phyloP scores from a whole-genome alignment of 371 early-diverging fungal species.

The Pancytospora epiphaga region DNA sequence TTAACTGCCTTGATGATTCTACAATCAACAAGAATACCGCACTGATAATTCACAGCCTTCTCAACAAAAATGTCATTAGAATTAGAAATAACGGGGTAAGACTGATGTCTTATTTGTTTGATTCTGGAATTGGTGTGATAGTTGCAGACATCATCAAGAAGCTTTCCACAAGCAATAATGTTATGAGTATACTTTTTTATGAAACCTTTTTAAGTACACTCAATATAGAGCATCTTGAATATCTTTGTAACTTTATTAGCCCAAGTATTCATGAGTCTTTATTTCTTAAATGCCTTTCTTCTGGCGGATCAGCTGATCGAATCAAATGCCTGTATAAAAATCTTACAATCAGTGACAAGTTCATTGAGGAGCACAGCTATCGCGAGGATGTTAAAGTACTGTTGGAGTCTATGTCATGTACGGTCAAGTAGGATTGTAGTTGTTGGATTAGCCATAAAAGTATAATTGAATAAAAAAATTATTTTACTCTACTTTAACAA shows the following conservation, averaged over 20 bases:
- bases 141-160: conserved; percentile 8
- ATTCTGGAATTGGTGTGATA: conserved; percentile 32
- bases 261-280: conserved; percentile 14
- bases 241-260: conserved; percentile 1
- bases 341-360: conserved; percentile 19
- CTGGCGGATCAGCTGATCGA: neutral
- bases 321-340: conserved; percentile 4
- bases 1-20: conserved; percentile 26
- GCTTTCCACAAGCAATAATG: conserved; percentile 34
- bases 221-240: neutral
- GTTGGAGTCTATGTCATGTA: no score
- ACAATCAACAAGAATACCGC: conserved; percentile 36
- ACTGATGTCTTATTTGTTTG: conserved; percentile 13
- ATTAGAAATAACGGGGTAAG: conserved; percentile 22
- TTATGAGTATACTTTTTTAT: conserved; percentile 37
- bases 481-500: no score
- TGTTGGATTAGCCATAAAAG: no score
- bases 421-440: no score
- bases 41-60: conserved; percentile 31
- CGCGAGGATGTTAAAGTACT: neutral
- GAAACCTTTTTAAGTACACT: conserved; percentile 17
- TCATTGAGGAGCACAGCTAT: conserved; percentile 3
- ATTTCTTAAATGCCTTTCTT: conserved; percentile 23
- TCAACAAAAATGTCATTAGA: conserved; percentile 38
- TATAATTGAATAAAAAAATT: no score